Base-by-base conservation (phyloP, 352 stramenopile species). In the Thalassiosira exigua region DNA sequence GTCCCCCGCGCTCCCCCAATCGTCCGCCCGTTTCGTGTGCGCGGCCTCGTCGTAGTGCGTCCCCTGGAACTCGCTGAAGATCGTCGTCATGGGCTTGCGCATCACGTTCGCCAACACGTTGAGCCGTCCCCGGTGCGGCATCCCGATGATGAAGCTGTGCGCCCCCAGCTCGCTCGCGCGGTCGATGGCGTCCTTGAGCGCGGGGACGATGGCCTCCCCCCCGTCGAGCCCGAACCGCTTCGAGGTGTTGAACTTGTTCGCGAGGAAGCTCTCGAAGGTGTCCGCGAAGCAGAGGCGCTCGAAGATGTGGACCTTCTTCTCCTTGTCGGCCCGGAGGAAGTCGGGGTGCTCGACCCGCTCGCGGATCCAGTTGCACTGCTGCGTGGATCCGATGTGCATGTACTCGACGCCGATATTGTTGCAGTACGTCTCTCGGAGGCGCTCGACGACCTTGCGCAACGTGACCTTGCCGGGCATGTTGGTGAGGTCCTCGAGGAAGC, bases 141-240 rank as follows among this genome's bases (percentile, higher is more conserved):
- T 99, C 52, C 97, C 98, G 87, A 99, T 98, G 62, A 99, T 95
- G 58, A 99, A 97, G 33, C 95, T 95, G 82, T 99, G 95, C 17
- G 99, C 95, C 22, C 97, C 97, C 22, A 98, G 84, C 53, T 98
- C 95, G 64, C 92, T 97, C 2, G 96, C 96, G 42, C 85, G 90
- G 78, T 99, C 95, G 60, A 99, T 96, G 26, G 98, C 94, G 70
- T 96, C 91, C 77, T 97, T 97, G 46, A 99, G 87, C 4, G 95
- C 97, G 14, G 96, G 95, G 33, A 99, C 96, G 39, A 99, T 91
- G 11, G 94, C 95, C 91, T 99, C 97, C 30, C 94, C 94, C 9
- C 97, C 98, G 92, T 99, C 98, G 52, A 99, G 94, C 14, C 96
- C 98, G 84, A 99, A 99, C 21, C 97, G 93, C 84, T 99, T 99